A percentile compares a stretch with the other conserved stretches of the same genome.
phyloP scores from a whole-genome alignment of 202 grass and related monocot species.

The Bolboschoenoplectus hybrid region DNA sequence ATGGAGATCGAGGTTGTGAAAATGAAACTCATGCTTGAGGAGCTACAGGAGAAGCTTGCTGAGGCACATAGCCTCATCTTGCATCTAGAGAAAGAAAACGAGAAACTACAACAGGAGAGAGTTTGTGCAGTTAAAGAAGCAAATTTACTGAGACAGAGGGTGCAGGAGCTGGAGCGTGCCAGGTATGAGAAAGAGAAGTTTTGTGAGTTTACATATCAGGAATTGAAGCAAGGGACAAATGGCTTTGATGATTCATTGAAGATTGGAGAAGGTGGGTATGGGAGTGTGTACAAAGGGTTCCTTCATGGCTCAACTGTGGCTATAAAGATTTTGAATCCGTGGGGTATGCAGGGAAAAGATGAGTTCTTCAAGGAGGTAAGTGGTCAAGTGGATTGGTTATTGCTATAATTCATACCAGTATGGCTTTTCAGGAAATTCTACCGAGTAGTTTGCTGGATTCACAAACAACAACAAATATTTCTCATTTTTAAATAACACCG shows the following conservation, averaged over 20 bases:
- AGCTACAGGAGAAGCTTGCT: slow-evolving; percentile 44
- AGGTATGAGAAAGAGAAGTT: slow-evolving; percentile 15
- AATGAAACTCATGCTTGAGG: slow-evolving; percentile 41
- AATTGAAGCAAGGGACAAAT: slow-evolving; percentile 56
- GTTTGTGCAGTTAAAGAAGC: slow-evolving; percentile 18
- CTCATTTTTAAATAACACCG: not conserved
- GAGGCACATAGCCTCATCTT: slow-evolving; percentile 44
- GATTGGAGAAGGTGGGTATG: slow-evolving; percentile 40
- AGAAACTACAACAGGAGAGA: slow-evolving; percentile 42
- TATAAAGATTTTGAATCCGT: slow-evolving; percentile 45
- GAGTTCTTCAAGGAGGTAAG: slow-evolving; percentile 46
- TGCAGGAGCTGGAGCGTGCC: not conserved
- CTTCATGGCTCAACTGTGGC: slow-evolving; percentile 47
- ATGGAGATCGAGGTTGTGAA: slow-evolving; percentile 43
- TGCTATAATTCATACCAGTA: not conserved
- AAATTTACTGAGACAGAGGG: slow-evolving; percentile 23
- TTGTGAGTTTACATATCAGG: slow-evolving; percentile 40
- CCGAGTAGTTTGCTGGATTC: not conserved
- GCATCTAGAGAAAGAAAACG: slow-evolving; percentile 25
- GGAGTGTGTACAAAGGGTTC: slow-evolving; percentile 50
- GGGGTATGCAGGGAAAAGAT: slow-evolving; percentile 42
- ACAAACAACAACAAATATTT: not conserved
- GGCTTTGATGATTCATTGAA: slow-evolving; percentile 50
- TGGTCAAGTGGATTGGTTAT: not conserved
- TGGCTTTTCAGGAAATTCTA: not conserved